Evolutionary conservation across 225 moss, liverwort and hornwort genomes (phyloP), one percentile per base, ranked within the genome.

Genomic region (Ulota crispa): DNA sequence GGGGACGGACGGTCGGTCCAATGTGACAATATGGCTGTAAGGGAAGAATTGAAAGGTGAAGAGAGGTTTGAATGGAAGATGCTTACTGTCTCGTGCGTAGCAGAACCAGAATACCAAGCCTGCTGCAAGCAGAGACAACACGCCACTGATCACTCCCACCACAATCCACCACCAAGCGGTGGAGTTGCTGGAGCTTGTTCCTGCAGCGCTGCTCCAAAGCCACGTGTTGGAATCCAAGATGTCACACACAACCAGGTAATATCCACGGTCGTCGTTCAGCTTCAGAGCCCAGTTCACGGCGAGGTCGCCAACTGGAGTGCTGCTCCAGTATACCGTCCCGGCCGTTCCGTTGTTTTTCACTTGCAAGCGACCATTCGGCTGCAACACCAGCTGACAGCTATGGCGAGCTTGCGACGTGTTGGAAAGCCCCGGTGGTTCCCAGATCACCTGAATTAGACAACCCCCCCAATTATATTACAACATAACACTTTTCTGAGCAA

Each of bases 1-100:
- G 36, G 0, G 36, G 0, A 36, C 7, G 2, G 39, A 9, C 8
- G 0, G 2, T 2, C 39, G 39, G 9, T 9, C 39, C 9, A 39
- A 39, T 9, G 39, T 39, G 39, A 39, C 9, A 39, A 39, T 9
- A 39, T 39, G 47, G 16, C 4, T 14, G 45, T 45, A 45, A 45
- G 43, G n/a, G n/a, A n/a, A n/a, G n/a, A n/a, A n/a, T n/a, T n/a
- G n/a, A n/a, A n/a, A n/a, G n/a, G n/a, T n/a, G n/a, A n/a, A n/a
- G n/a, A n/a, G 39, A 37, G 43, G 34, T 20, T 20, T 34, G 34
- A 72, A 54, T 54, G 20, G 6, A 8, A 14, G 54, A 39, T 39
- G 10, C 77, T 77, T 64, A 77, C 77, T 77, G 9, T 77, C 64
- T 2, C 64, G 76, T 4, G 64, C 76, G 4, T 64, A 76, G 63